A percentile compares a stretch with the other conserved stretches of the same genome.
These are phyloP conservation scores for Tolypocladium endophyticum DNA, from an alignment of 2,329 filamentous ascomycete genomes.

Conservation along the genomic window DNA sequence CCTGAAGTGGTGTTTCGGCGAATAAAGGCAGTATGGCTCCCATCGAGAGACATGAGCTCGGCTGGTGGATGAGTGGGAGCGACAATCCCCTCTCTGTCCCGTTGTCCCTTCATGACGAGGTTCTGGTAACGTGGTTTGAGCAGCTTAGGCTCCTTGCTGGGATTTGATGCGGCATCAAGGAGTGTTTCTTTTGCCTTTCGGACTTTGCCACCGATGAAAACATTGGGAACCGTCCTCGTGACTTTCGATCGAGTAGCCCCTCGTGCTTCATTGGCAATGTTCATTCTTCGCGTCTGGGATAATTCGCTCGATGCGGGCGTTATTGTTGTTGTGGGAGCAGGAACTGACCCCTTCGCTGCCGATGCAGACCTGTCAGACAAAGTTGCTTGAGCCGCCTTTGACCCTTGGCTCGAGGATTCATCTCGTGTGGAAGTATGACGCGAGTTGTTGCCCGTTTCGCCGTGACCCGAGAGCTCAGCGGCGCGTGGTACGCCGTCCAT, in stretches of 20 bases:
- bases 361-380: neutral
- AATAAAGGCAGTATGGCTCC: neutral
- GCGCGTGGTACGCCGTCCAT: neutral
- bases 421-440: neutral
- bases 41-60: slow-evolving; percentile 18
- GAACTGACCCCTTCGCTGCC: too few species aligned
- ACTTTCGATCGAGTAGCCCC: neutral
- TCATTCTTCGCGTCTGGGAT: neutral
- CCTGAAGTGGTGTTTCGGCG: neutral
- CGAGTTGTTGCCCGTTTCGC: neutral
- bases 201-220: slow-evolving; percentile 33
- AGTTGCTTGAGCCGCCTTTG: neutral
- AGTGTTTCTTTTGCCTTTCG: slow-evolving; percentile 25
- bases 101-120: slow-evolving; percentile 29
- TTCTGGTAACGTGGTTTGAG: slow-evolving; percentile 26
- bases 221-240: slow-evolving; percentile 19
- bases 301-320: neutral
- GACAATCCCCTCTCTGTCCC: slow-evolving; percentile 30
- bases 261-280: neutral
- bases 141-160: slow-evolving; percentile 26
- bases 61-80: slow-evolving; percentile 23
- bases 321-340: neutral
- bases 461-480: neutral
- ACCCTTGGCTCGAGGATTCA: neutral
- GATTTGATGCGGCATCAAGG: slow-evolving; percentile 27